phyloP scores from a whole-genome alignment of 2,329 filamentous ascomycete genomes.

The Aspergillus alliaceus region DNA sequence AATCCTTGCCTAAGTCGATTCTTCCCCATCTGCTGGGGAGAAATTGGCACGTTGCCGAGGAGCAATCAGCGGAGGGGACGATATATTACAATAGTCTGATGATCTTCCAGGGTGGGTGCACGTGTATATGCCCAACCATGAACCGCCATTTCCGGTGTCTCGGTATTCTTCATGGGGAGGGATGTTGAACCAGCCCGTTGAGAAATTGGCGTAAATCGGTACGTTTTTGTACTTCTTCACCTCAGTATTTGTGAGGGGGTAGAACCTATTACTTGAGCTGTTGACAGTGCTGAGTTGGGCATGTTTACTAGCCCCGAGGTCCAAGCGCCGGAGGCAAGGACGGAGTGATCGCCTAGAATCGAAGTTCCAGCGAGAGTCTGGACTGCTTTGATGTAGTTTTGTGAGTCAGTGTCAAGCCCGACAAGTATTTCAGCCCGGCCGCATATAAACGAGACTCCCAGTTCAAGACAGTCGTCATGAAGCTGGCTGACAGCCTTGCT shows the following conservation, averaged over 20 bases:
- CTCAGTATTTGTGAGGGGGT: conserved; percentile 28
- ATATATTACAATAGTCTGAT: conserved; percentile 16
- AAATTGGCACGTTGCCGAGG: conserved; percentile 17
- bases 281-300: conserved; percentile 18
- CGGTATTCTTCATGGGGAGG: conserved; percentile 28
- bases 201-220: conserved; percentile 35
- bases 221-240: conserved; percentile 32
- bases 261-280: conserved; percentile 25
- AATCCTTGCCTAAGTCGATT: conserved; percentile 16
- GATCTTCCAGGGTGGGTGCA: conserved; percentile 13
- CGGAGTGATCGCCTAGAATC: conserved; percentile 17
- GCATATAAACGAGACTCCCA: conserved; percentile 15
- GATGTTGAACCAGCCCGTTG: conserved; percentile 30
- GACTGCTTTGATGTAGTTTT: conserved; percentile 7
- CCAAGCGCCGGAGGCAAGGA: conserved; percentile 28
- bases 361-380: conserved; percentile 17
- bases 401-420: conserved; percentile 15
- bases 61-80: conserved; percentile 13
- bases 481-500: conserved; percentile 17
- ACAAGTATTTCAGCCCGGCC: conserved; percentile 16
- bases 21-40: conserved; percentile 18
- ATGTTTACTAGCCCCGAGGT: conserved; percentile 17
- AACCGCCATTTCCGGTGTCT: conserved; percentile 26
- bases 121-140: conserved; percentile 47
- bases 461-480: conserved; percentile 16